Conservation (phyloP, 495 filamentous ascomycete genomes). For the Haplographium delicatum region DNA sequence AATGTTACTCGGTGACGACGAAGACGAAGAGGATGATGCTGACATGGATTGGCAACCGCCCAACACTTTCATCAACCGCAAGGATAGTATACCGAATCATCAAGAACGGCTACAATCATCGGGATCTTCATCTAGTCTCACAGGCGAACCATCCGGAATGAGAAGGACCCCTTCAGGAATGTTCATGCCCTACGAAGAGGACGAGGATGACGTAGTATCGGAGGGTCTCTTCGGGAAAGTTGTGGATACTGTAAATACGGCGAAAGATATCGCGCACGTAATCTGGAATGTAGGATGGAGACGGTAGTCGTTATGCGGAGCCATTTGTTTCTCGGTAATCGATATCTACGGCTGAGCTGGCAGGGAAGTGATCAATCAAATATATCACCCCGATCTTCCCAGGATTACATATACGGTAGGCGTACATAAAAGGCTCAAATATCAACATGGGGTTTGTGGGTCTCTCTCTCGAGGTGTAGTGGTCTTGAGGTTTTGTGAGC, state of each 20-base stretch:
- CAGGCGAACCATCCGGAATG: conserved; percentile 48
- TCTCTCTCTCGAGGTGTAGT: background rate
- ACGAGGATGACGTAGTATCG: conserved; percentile 52
- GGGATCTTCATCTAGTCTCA: conserved; percentile 26
- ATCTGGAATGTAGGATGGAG: conserved; percentile 99
- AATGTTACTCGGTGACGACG: conserved; percentile 50
- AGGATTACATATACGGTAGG: conserved; percentile 17
- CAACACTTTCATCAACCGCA: conserved; percentile 27
- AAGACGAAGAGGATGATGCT: conserved; percentile 64
- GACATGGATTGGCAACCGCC: conserved; percentile 45
- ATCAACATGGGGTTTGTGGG: conserved; percentile 1
- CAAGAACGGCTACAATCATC: conserved; percentile 28
- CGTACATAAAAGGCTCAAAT: conserved; percentile 11
- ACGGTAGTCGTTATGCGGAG: conserved; percentile 36
- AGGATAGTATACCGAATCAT: conserved; percentile 29
- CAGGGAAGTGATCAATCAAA: too few species aligned
- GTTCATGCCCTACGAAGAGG: conserved; percentile 78
- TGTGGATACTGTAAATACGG: conserved; percentile 93
- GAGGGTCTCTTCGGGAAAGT: conserved; percentile 71
- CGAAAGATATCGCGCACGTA: conserved; percentile 90
- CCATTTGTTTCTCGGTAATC: background rate
- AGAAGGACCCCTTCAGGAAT: conserved; percentile 73
- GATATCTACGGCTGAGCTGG: conserved; percentile 1
- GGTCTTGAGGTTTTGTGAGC: background rate
- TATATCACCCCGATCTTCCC: background rate